A percentile compares a stretch with the other conserved stretches of the same genome.
These are phyloP conservation scores for Fusarium mangiferae DNA, from an alignment of 2,329 filamentous ascomycete species.

Conservation along the genomic window DNA sequence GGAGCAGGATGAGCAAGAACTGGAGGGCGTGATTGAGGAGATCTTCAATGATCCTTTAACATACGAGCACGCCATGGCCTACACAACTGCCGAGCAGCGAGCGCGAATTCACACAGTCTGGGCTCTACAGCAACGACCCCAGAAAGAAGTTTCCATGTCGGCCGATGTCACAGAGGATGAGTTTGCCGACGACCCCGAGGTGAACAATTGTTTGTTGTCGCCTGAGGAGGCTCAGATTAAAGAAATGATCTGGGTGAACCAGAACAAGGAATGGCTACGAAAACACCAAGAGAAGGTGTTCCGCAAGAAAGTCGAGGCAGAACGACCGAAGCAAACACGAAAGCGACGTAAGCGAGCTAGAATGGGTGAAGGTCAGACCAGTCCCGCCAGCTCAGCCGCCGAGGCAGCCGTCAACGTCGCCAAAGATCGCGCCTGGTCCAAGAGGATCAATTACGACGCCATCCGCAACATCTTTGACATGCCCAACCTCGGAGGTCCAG, in stretches of 20 bases:
- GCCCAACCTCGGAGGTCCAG: slow-evolving; percentile 56
- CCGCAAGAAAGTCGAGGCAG: slow-evolving; percentile 72
- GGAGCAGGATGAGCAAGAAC: slow-evolving; percentile 69
- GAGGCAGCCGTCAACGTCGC: slow-evolving; percentile 76
- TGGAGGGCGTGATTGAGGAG: slow-evolving; percentile 77
- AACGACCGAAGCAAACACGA: slow-evolving; percentile 66
- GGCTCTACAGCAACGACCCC: slow-evolving; percentile 60
- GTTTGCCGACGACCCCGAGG: slow-evolving; percentile 90
- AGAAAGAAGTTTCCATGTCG: slow-evolving; percentile 64
- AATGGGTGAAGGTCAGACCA: slow-evolving; percentile 72
- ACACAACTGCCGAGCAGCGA: slow-evolving; percentile 67
- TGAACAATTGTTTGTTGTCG: slow-evolving; percentile 79
- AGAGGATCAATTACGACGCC: slow-evolving; percentile 79
- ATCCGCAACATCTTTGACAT: slow-evolving; percentile 67
- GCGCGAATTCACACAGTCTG: slow-evolving; percentile 64
- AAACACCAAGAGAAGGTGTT: slow-evolving; percentile 86
- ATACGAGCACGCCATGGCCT: slow-evolving; percentile 64
- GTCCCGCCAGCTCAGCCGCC: slow-evolving; percentile 72
- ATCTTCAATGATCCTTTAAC: slow-evolving; percentile 73
- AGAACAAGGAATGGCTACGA: slow-evolving; percentile 94
- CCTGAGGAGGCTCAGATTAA: slow-evolving; percentile 82
- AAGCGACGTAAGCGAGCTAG: slow-evolving; percentile 65
- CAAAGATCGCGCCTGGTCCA: slow-evolving; percentile 75
- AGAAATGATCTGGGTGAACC: slow-evolving; percentile 92
- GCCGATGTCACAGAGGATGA: slow-evolving; percentile 80